These are phyloP conservation scores for Sporothrix variecibatus DNA, from an alignment of 2,329 filamentous ascomycete genomes.

Conservation along the genomic window DNA sequence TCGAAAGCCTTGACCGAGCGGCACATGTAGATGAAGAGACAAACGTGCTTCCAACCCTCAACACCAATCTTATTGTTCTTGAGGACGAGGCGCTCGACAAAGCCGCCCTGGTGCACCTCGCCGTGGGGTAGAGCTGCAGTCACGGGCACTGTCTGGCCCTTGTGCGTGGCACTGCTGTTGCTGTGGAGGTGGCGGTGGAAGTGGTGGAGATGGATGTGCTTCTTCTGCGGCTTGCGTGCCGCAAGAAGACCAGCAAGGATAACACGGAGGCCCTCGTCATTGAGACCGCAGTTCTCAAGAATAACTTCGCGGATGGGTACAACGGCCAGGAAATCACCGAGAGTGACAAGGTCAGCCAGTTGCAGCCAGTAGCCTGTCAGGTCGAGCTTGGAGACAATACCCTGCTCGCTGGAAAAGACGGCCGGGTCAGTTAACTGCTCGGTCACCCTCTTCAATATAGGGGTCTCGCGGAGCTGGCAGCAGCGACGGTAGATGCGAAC, in stretches of 20 bases:
- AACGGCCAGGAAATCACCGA: slow-evolving; percentile 91
- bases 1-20: slow-evolving; percentile 84
- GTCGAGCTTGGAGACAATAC: slow-evolving; percentile 80
- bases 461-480: slow-evolving; percentile 89
- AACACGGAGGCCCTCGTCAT: slow-evolving; percentile 82
- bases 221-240: slow-evolving; percentile 66
- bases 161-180: slow-evolving; percentile 31
- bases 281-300: slow-evolving; percentile 83
- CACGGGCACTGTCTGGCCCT: slow-evolving; percentile 32
- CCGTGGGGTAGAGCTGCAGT: slow-evolving; percentile 40
- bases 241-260: slow-evolving; percentile 84
- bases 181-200: slow-evolving; percentile 17
- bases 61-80: slow-evolving; percentile 89
- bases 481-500: slow-evolving; percentile 91
- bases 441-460: slow-evolving; percentile 86
- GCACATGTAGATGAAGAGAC: slow-evolving; percentile 87
- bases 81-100: slow-evolving; percentile 82
- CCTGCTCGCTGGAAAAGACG: slow-evolving; percentile 66
- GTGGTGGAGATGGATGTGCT: slow-evolving; percentile 47
- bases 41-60: slow-evolving; percentile 90
- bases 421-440: slow-evolving; percentile 77
- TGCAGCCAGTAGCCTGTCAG: slow-evolving; percentile 83
- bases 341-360: slow-evolving; percentile 77
- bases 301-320: slow-evolving; percentile 87
- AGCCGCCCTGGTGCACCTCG: slow-evolving; percentile 59